Evolutionary conservation across 2,329 filamentous ascomycete species (phyloP), one percentile per base, ranked within the genome.

Genomic region (Fusarium keratoplasticum): DNA sequence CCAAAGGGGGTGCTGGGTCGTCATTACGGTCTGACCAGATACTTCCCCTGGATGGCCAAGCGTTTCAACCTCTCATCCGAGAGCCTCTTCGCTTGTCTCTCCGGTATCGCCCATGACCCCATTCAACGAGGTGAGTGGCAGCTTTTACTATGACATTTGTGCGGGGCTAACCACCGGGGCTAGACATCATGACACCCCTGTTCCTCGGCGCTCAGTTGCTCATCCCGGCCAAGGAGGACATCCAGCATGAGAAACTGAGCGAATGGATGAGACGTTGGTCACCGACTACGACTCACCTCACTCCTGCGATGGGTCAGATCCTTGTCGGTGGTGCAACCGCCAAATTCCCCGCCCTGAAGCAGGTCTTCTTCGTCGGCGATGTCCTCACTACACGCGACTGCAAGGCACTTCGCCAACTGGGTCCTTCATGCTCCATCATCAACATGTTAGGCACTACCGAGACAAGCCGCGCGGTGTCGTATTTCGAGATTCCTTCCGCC

Each of bases 31-130:
- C 85, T 98, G 69, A 90, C 95, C 1, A 92, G 93, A 78, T 98
- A 98, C 84, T 97, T 95, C 80, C 91, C 92, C n/a, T 98, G 95
- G 95, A 98, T 98, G 96, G 91, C 94, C 0, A 85, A 96, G 83
- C 90, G 86, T 2, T 98, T 98, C 81, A 87, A 90, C 54, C 87
- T 96, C 60, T 92, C 90, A 1, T 87, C 91, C 10, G 88, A 94
- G 42, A 92, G 92, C 80, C 89, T 88, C 73, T 98, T 97, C 80
- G 94, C 95, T 4, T 92, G 95, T 86, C 87, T 98, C 9, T 93
- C 90, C 61, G 95, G 95, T 55, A 97, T 98, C 76, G 93, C 93
- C 6, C 93, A 96, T 81, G 90, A 92, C 74, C 90, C 90, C 5
- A 89, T 92, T 36, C 89, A 91, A 80, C 80, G 89, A 75, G 87